phyloP scores from a whole-genome alignment of 1,284 basidiomycete genomes.

The Pseudozyma pruni region DNA sequence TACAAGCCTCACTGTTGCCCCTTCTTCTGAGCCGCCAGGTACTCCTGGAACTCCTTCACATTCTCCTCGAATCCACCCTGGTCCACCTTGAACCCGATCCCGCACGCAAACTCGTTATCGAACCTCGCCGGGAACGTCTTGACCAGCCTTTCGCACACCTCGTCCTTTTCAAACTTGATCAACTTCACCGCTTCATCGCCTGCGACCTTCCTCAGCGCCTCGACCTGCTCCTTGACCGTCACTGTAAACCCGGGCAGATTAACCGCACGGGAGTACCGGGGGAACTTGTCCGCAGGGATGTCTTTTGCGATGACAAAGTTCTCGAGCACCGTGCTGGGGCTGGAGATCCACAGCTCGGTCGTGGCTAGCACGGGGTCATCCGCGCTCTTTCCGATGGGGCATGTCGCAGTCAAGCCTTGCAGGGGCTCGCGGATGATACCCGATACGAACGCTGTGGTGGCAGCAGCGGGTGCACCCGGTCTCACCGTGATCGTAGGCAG shows the following conservation, averaged over 20 bases:
- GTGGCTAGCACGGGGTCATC: conserved; percentile 33
- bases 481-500: conserved; percentile 49
- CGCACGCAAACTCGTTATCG: conserved; percentile 39
- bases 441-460: conserved; percentile 51
- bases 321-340: conserved; percentile 40
- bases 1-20: background rate
- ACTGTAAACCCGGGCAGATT: conserved; percentile 52
- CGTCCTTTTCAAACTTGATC: conserved; percentile 53
- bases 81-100: conserved; percentile 53
- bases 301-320: conserved; percentile 49
- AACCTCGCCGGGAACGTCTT: conserved; percentile 39
- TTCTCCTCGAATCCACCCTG: conserved; percentile 43
- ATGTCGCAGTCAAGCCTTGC: conserved; percentile 33
- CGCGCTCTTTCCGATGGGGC: conserved; percentile 40
- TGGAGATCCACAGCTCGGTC: conserved; percentile 35
- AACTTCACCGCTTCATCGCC: conserved; percentile 39
- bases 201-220: conserved; percentile 41
- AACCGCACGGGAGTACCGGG: conserved; percentile 26
- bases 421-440: conserved; percentile 53
- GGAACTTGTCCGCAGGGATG: conserved; percentile 20
- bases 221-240: conserved; percentile 42
- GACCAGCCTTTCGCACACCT: conserved; percentile 48
- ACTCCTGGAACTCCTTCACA: conserved; percentile 41
- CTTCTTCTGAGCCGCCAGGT: conserved; percentile 16
- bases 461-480: conserved; percentile 45